phyloP scores from a whole-genome alignment of 768 basidiomycete genomes.

The Auricularia sp. region DNA sequence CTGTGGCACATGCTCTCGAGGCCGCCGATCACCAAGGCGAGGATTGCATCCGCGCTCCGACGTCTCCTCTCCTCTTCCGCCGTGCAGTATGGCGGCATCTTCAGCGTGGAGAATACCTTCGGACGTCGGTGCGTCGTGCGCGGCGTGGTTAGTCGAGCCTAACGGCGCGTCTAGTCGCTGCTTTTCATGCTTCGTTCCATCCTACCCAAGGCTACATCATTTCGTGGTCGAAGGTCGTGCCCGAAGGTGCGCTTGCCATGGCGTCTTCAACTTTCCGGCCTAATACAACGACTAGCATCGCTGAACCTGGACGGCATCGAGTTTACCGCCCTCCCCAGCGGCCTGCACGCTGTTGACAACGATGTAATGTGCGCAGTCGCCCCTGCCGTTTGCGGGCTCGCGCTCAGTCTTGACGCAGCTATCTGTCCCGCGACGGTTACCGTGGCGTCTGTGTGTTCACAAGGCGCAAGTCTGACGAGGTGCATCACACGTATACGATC shows the following conservation, averaged over 20 bases:
- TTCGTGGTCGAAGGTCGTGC: constrained; percentile 69
- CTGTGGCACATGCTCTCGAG: no score
- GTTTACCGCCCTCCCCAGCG: constrained; percentile 74
- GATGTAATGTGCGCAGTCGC: constrained; percentile 58
- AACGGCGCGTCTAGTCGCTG: constrained; percentile 45
- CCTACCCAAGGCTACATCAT: constrained; percentile 71
- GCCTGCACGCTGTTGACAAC: constrained; percentile 66
- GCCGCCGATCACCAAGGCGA: no score
- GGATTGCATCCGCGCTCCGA: neutral
- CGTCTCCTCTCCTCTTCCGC: neutral
- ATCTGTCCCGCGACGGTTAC: constrained; percentile 60
- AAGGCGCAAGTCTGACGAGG: constrained; percentile 53
- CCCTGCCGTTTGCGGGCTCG: constrained; percentile 1
- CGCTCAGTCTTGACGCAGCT: constrained; percentile 29
- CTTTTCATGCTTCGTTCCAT: constrained; percentile 80
- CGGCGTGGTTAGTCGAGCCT: neutral
- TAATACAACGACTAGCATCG: constrained; percentile 5
- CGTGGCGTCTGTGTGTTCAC: constrained; percentile 70
- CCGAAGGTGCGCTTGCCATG: constrained; percentile 39
- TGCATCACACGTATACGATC: neutral
- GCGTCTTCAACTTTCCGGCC: neutral
- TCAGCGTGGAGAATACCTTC: constrained; percentile 1
- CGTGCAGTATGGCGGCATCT: neutral
- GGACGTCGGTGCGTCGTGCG: neutral
- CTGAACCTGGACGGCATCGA: constrained; percentile 61